Conservation (phyloP, 2,329 filamentous ascomycete species). For the Chrysosporium queenslandicum region DNA sequence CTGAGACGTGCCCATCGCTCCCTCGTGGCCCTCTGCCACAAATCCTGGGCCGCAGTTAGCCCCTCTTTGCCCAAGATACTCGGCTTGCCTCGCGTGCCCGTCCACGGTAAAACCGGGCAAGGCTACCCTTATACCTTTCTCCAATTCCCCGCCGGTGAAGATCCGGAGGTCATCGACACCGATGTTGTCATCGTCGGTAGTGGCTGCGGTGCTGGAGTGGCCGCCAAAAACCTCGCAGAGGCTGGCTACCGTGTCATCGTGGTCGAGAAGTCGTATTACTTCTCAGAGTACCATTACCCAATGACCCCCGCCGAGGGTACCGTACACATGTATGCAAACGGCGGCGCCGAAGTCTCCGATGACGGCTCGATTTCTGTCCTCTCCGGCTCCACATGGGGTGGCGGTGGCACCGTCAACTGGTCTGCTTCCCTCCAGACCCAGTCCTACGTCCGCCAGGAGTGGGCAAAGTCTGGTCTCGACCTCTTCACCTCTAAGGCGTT, state of each 20-base stretch:
- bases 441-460: slow-evolving; percentile 67
- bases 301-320: slow-evolving; percentile 56
- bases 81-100: slow-evolving; percentile 46
- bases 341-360: slow-evolving; percentile 48
- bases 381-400: slow-evolving; percentile 67
- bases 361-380: slow-evolving; percentile 52
- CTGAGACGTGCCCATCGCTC: slow-evolving; percentile 43
- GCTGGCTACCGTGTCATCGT: slow-evolving; percentile 67
- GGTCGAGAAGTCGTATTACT: slow-evolving; percentile 73
- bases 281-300: slow-evolving; percentile 59
- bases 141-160: slow-evolving; percentile 44
- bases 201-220: slow-evolving; percentile 74
- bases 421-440: slow-evolving; percentile 59
- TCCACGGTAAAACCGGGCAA: slow-evolving; percentile 43
- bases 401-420: slow-evolving; percentile 86
- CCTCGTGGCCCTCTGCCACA: slow-evolving; percentile 42
- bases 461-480: slow-evolving; percentile 58
- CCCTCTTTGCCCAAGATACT: slow-evolving; percentile 43
- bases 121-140: slow-evolving; percentile 49
- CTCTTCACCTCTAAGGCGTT: slow-evolving; percentile 67
- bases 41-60: slow-evolving; percentile 45
- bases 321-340: slow-evolving; percentile 59
- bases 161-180: slow-evolving; percentile 55
- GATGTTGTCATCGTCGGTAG: slow-evolving; percentile 82
- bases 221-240: slow-evolving; percentile 69